These are phyloP conservation scores for Talaromyces ruber DNA, from an alignment of 495 filamentous ascomycete genomes.

Conservation along the genomic window DNA sequence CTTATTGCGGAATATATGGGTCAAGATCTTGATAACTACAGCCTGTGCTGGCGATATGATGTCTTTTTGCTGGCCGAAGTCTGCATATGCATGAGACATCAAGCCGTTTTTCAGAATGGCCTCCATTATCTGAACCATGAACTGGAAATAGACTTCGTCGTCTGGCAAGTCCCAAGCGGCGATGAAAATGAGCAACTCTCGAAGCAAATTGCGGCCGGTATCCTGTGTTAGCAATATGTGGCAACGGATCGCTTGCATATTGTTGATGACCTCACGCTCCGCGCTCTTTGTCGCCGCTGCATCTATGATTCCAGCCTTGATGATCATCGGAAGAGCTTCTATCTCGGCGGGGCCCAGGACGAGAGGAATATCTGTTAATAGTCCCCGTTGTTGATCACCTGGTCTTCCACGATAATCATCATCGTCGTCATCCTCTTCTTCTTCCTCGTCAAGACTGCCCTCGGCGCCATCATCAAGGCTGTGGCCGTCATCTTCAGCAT, in stretches of 20 bases:
- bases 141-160: constrained; percentile 84
- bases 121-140: constrained; percentile 92
- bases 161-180: constrained; percentile 93
- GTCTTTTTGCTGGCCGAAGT: constrained; percentile 86
- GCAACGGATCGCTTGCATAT: constrained; percentile 77
- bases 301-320: constrained; percentile 77
- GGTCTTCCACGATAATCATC: constrained; percentile 75
- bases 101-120: constrained; percentile 80
- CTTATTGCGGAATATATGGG: constrained; percentile 74
- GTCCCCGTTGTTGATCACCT: constrained; percentile 75
- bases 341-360: constrained; percentile 90
- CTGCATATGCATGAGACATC: constrained; percentile 81
- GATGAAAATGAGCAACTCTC: constrained; percentile 90
- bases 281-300: constrained; percentile 36
- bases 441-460: constrained; percentile 4
- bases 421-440: constrained; percentile 64
- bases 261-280: constrained; percentile 54
- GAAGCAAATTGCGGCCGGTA: constrained; percentile 75
- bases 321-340: constrained; percentile 88
- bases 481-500: constrained; percentile 42
- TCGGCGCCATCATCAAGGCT: constrained; percentile 34
- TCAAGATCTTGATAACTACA: constrained; percentile 80
- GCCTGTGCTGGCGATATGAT: constrained; percentile 93
- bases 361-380: constrained; percentile 88
- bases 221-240: constrained; percentile 81